phyloP scores from a whole-genome alignment of 495 filamentous ascomycete genomes.

The Annulohypoxylon moriforme region DNA sequence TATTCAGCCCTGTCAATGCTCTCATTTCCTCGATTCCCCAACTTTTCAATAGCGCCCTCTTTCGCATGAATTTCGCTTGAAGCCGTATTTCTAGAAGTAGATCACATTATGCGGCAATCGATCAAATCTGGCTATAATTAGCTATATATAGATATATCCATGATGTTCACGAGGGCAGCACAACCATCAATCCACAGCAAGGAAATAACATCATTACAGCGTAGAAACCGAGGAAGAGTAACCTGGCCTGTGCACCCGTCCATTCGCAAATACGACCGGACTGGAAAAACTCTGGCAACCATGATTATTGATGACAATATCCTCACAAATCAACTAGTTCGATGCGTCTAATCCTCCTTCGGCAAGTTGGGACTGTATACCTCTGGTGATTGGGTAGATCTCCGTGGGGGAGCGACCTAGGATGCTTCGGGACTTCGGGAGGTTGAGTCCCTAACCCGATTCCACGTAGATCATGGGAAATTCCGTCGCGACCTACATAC shows the following conservation, averaged over 20 bases:
- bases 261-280: slow-evolving; percentile 13
- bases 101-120: slow-evolving; percentile 11
- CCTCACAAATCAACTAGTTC: slow-evolving; percentile 38
- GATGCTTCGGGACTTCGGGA: slow-evolving; percentile 41
- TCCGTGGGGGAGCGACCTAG: slow-evolving; percentile 32
- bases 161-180: neutral
- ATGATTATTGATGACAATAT: slow-evolving; percentile 40
- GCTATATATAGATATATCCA: neutral
- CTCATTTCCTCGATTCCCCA: slow-evolving; percentile 20
- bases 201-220: neutral
- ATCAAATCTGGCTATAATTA: neutral
- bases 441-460: slow-evolving; percentile 33
- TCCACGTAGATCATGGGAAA: slow-evolving; percentile 33
- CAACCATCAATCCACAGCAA: neutral
- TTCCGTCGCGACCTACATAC: slow-evolving; percentile 16
- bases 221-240: neutral
- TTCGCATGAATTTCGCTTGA: slow-evolving; percentile 7
- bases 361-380: slow-evolving; percentile 26
- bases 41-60: slow-evolving; percentile 1
- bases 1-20: slow-evolving; percentile 37
- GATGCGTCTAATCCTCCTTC: slow-evolving; percentile 34
- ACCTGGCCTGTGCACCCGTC: slow-evolving; percentile 12
- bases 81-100: slow-evolving; percentile 10
- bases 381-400: slow-evolving; percentile 24
- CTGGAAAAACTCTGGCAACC: slow-evolving; percentile 18